A percentile compares a stretch with the other conserved stretches of the same genome.
Conservation (phyloP, 1,284 basidiomycete genomes). For the Dichomitus squalens region DNA sequence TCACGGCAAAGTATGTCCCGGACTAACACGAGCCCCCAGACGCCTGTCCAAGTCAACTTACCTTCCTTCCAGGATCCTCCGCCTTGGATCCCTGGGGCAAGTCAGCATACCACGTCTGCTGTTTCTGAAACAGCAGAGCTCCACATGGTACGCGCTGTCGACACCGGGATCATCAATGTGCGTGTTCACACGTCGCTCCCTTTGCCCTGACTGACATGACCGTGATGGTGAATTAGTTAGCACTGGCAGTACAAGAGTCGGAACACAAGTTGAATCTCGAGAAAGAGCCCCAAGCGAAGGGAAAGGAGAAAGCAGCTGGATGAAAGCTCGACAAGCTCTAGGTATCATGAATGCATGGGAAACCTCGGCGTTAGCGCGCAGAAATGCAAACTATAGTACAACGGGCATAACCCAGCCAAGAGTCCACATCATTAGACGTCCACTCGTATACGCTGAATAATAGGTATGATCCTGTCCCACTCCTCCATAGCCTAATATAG, state of each 20-base stretch:
- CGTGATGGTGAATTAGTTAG: slow-evolving; percentile 48
- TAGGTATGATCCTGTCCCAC: slow-evolving; percentile 88
- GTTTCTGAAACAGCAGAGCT: slow-evolving; percentile 60
- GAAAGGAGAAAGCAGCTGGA: slow-evolving; percentile 31
- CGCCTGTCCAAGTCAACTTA: slow-evolving; percentile 45
- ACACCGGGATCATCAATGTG: slow-evolving; percentile 86
- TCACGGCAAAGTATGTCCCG: slow-evolving; percentile 43
- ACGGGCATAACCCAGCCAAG: slow-evolving; percentile 24
- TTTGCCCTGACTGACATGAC: background rate
- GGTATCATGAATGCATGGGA: background rate
- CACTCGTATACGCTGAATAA: slow-evolving; percentile 86
- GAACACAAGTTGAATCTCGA: slow-evolving; percentile 56
- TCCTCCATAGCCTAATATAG: slow-evolving; percentile 79
- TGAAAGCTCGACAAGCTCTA: background rate
- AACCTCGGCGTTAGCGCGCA: slow-evolving; percentile 3
- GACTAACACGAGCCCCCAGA: too few relatives aligned
- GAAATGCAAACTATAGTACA: slow-evolving; percentile 22
- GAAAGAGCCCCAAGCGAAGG: slow-evolving; percentile 34
- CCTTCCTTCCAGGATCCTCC: slow-evolving; percentile 51
- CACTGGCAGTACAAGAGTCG: slow-evolving; percentile 79
- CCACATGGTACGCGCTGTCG: slow-evolving; percentile 75
- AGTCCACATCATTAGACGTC: slow-evolving; percentile 57
- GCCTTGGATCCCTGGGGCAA: slow-evolving; percentile 75
- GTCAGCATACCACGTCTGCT: slow-evolving; percentile 65
- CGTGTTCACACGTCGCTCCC: slow-evolving; percentile 28